Percentiles rank a stretch among this genome's conserved stretches.
Conservation (phyloP, 2,329 filamentous ascomycete species). For the Verticillium tricorpus region DNA sequence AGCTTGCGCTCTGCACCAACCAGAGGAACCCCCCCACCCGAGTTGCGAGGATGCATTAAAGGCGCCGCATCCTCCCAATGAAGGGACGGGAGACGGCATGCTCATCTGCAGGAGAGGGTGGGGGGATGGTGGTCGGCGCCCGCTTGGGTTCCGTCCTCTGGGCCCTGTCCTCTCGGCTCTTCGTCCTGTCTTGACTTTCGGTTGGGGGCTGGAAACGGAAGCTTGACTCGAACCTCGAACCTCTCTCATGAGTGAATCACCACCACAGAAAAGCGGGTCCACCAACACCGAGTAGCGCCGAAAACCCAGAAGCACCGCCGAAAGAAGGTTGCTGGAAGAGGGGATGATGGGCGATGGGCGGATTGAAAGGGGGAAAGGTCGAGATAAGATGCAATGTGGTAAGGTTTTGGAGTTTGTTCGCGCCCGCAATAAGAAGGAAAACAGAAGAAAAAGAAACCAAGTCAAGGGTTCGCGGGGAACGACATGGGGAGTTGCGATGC, state of each 20-base stretch:
- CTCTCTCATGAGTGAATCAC: background rate
- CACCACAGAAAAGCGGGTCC: background rate
- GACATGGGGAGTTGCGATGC: too few relatives aligned
- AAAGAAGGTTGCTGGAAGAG: background rate
- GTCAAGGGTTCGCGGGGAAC: too few relatives aligned
- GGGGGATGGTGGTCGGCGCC: background rate
- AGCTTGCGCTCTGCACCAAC: background rate
- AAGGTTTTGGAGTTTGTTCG: too few relatives aligned
- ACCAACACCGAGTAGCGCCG: background rate
- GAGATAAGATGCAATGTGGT: background rate
- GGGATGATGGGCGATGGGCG: background rate
- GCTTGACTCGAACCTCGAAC: background rate
- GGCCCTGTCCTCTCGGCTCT: background rate
- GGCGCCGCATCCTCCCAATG: background rate
- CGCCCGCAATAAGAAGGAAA: too few relatives aligned
- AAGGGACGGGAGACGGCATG: background rate
- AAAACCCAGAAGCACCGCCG: background rate
- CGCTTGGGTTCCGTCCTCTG: background rate
- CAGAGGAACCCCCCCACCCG: background rate
- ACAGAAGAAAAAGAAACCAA: too few relatives aligned
- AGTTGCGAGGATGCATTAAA: background rate
- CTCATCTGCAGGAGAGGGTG: background rate
- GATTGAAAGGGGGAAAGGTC: constrained; percentile 1
- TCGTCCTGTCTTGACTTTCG: background rate
- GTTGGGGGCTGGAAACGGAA: background rate